phyloP scores from a whole-genome alignment of 164 flowering plant species.

The Vitis rotundifolia region DNA sequence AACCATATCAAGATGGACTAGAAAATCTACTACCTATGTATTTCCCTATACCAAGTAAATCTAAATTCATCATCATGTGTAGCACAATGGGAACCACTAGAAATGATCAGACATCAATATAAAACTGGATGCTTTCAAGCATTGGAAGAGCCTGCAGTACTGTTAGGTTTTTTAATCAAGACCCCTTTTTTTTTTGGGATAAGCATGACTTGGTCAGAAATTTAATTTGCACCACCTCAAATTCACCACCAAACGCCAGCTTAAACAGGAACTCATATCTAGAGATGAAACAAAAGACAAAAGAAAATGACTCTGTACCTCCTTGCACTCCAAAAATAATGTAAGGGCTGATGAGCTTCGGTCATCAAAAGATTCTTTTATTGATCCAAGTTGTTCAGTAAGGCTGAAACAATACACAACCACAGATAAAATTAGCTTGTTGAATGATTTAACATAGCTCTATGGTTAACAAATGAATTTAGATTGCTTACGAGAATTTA shows the following conservation, averaged over 20 bases:
- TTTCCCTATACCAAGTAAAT: background rate
- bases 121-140: no score
- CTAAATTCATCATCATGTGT: background rate
- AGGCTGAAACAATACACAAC: constrained; percentile 48
- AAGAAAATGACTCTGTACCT: constrained; percentile 37
- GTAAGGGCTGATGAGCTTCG: constrained; percentile 45
- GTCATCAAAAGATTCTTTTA: constrained; percentile 69
- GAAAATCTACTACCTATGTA: no score
- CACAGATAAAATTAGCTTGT: background rate
- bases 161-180: no score
- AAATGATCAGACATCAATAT: background rate
- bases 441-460: background rate
- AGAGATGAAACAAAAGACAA: background rate
- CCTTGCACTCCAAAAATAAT: constrained; percentile 69
- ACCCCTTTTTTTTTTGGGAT: no score
- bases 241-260: background rate
- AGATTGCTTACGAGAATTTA: no score
- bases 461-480: no score
- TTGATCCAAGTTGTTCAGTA: constrained; percentile 84
- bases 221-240: background rate
- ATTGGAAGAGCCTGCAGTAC: no score
- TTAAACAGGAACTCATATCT: background rate
- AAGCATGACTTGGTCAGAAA: background rate
- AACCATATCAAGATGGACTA: no score
- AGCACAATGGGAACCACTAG: background rate